Evolutionary conservation across 495 filamentous ascomycete species (phyloP), one percentile per base, ranked within the genome.

Genomic region (Aspergillus heteromorphus): DNA sequence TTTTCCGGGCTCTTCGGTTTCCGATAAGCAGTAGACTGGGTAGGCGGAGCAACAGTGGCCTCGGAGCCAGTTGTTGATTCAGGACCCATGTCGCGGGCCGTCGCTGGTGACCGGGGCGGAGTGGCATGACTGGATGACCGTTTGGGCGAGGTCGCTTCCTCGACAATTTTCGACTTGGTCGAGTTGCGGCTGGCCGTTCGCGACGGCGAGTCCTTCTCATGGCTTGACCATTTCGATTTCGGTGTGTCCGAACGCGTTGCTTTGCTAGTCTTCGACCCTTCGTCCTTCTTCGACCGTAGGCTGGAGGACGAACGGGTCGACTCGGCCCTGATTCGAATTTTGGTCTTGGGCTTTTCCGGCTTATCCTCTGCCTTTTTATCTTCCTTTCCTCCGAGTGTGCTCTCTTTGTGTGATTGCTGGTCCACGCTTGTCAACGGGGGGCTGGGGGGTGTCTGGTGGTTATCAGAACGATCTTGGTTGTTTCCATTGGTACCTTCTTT

Each of bases 21-120:
- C 48, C 73, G 75, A 10, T 68, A 61, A 9, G 53, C 72, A 45
- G 73, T 73, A 40, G 73, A 78, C 45, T 67, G 65, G 50, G 82
- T 80, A 53, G 81, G 83, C 9, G 86, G 83, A 0, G 83, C 79
- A 52, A 87, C 79, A 6, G 87, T 91, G 40, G 84, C 82, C 54
- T 81, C 81, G 4, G 87, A 90, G 53, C 79, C 79, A 3, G 75
- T 76, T 4, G 65, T 65, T 2, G 82, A 83, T 52, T 75, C 71
- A 0, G 62, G 70, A 6, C 65, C 67, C 1, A 59, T 48, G 50
- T 74, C 73, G 20, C 73, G 73, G 6, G 72, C 61, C 0, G 72
- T 76, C 7, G 66, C 60, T 14, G 68, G 62, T 30, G 73, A 73
- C 40, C 61, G 64, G 13, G 70, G 61, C 13, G 69, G 66, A 13